Base-by-base conservation (phyloP, 2,329 filamentous ascomycete genomes). In the Fusarium nurragi region DNA sequence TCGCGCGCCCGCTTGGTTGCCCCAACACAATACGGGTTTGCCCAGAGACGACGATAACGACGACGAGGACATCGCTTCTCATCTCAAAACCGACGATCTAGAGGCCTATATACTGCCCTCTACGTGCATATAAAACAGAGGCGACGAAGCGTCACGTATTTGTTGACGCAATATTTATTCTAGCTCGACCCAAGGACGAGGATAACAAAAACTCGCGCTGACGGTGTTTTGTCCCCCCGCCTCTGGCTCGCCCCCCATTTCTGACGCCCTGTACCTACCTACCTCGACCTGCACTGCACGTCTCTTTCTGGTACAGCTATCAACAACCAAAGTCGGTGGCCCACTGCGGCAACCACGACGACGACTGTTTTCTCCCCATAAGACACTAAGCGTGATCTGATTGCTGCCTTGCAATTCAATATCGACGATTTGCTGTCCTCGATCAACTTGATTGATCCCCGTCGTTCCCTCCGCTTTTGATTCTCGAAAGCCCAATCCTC, bases 261-360 rank as follows among this genome's bases (percentile, higher is more conserved):
- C 67, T 68, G 64, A 71, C 69, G 69, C 67, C 60, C 65, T 68
- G 61, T 69, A 55, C 66, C 69, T 61, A 55, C 66, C 69, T 61
- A 58, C 60, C 67, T 54, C 13, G 49, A 46, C 43, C 43, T 46
- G 32, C 32, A 16, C 32, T 34, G 32, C 32, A 34, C 30, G 36
- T 62, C 65, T 69, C 64, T 55, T 41, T 52, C 63, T 70, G 69
- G 67, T 67, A 65, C 60, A 65, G 68, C 54, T 65, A 71, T 65
- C 69, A 67, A 67, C 64, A 67, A 60, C 59, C 51, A 63, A 66
- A 68, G 53, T 53, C 74, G 73, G 73, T 69, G 60, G 71, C 71
- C 73, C 71, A 67, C 66, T 65, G 65, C 68, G 73, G 71, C 73
- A 74, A 64, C 72, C 56, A 71, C 70, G 69, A 74, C 74, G 74